Percentiles rank a stretch among this genome's conserved stretches.
phyloP scores from a whole-genome alignment of 345 rosid genomes.

The Rhodamnia argentea region DNA sequence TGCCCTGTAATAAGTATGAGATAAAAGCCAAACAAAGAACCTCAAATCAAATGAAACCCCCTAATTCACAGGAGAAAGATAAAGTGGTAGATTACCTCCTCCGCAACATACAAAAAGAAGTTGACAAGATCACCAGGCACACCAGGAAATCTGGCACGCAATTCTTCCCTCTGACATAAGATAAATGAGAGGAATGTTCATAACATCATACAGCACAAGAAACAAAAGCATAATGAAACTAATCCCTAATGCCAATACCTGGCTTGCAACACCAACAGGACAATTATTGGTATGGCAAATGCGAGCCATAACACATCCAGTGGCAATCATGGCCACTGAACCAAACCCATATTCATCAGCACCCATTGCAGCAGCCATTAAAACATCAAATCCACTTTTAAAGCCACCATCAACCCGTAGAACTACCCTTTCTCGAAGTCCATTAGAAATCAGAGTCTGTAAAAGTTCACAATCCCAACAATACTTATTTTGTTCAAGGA shows the following conservation, averaged over 20 bases:
- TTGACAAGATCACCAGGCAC: conserved; percentile 99
- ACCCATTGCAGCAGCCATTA: conserved; percentile 95
- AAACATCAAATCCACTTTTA: conserved; percentile 89
- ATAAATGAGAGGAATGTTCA: conserved; percentile 2
- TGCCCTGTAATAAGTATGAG: neutral
- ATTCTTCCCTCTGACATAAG: conserved; percentile 72
- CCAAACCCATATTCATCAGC: conserved; percentile 99
- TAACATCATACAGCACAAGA: neutral
- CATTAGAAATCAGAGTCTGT: conserved; percentile 87
- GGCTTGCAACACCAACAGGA: conserved; percentile 99
- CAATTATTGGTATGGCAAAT: conserved; percentile 99
- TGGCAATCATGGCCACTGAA: conserved; percentile 99
- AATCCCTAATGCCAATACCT: conserved; percentile 35
- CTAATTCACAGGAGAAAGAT: neutral
- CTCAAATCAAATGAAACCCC: neutral
- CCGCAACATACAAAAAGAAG: conserved; percentile 89
- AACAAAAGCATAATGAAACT: neutral
- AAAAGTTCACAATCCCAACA: neutral
- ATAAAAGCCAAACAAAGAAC: neutral
- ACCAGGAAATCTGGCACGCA: conserved; percentile 98
- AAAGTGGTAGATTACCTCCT: conserved; percentile 58
- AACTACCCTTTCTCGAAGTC: conserved; percentile 95
- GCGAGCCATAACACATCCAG: conserved; percentile 99
- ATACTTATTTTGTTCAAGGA: neutral
- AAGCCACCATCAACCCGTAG: conserved; percentile 97